A percentile compares a stretch with the other conserved stretches of the same genome.
phyloP scores from a whole-genome alignment of 2,329 filamentous ascomycete genomes.

The Aspergillus udagawae region DNA sequence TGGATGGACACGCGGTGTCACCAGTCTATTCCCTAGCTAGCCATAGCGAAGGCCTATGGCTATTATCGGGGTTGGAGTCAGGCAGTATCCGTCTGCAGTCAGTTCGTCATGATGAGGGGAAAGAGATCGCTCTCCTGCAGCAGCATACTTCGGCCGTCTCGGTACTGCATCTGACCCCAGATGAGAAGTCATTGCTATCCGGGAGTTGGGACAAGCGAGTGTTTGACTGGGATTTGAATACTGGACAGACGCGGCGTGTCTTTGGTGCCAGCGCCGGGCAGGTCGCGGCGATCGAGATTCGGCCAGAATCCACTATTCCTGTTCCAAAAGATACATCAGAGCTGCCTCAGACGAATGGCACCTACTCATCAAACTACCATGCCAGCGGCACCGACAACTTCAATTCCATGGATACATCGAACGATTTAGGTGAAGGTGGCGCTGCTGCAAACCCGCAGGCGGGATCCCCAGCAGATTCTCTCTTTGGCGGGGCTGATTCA shows the following conservation, averaged over 20 bases:
- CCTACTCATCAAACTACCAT: constrained; percentile 71
- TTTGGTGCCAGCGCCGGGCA: constrained; percentile 78
- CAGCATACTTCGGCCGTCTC: constrained; percentile 90
- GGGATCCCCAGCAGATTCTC: constrained; percentile 68
- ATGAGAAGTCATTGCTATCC: constrained; percentile 82
- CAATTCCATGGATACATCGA: constrained; percentile 39
- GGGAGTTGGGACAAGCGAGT: constrained; percentile 97
- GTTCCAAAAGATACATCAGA: constrained; percentile 70
- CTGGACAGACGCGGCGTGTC: constrained; percentile 67
- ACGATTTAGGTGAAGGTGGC: constrained; percentile 32
- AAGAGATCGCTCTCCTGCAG: constrained; percentile 74
- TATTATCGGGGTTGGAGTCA: constrained; percentile 84
- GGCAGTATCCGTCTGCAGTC: constrained; percentile 92
- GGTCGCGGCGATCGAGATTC: constrained; percentile 80
- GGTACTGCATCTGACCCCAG: constrained; percentile 72
- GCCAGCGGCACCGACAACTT: constrained; percentile 56
- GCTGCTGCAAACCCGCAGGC: constrained; percentile 54
- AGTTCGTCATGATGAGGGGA: constrained; percentile 90
- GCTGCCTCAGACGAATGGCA: constrained; percentile 52
- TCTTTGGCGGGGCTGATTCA: constrained; percentile 82
- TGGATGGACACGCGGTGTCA: constrained; percentile 70
- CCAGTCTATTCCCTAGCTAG: constrained; percentile 93
- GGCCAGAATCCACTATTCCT: constrained; percentile 70
- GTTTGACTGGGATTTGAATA: constrained; percentile 92
- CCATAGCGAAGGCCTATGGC: constrained; percentile 84